phyloP scores from a whole-genome alignment of 148 eudicot species.

The Arbutus unedo region DNA sequence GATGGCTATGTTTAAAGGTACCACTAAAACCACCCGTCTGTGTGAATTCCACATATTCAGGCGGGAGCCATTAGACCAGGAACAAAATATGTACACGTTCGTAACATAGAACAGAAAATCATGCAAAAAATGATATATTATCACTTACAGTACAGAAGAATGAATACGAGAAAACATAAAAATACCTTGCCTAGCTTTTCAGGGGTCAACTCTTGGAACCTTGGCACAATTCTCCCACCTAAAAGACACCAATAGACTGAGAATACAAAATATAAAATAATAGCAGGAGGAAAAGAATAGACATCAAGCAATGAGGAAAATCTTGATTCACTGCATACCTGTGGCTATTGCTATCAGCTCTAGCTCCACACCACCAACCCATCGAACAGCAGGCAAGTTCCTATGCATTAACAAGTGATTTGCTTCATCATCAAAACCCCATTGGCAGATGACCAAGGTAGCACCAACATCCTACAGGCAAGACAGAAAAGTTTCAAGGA shows the following conservation, averaged over 20 bases:
- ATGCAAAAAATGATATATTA: not conserved
- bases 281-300: slow-evolving; percentile 5
- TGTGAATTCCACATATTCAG: not conserved
- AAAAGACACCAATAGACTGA: slow-evolving; percentile 13
- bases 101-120: not conserved
- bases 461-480: slow-evolving; percentile 87
- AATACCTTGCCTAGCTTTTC: slow-evolving; percentile 80
- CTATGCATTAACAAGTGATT: slow-evolving; percentile 92
- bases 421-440: slow-evolving; percentile 99
- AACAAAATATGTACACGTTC: not conserved
- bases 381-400: slow-evolving; percentile 89
- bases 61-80: not conserved
- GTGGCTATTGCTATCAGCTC: slow-evolving; percentile 98
- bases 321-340: slow-evolving; percentile 39
- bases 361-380: slow-evolving; percentile 99
- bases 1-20: not conserved
- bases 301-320: not conserved
- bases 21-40: not conserved
- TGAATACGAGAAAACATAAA: not conserved
- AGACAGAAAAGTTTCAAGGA: slow-evolving; percentile 1
- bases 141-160: not conserved
- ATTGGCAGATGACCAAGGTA: slow-evolving; percentile 93
- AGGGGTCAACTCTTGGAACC: slow-evolving; percentile 92
- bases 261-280: not conserved
- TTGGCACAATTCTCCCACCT: slow-evolving; percentile 98